phyloP scores from a whole-genome alignment of 768 basidiomycete genomes.

The Royoungia palumana region DNA sequence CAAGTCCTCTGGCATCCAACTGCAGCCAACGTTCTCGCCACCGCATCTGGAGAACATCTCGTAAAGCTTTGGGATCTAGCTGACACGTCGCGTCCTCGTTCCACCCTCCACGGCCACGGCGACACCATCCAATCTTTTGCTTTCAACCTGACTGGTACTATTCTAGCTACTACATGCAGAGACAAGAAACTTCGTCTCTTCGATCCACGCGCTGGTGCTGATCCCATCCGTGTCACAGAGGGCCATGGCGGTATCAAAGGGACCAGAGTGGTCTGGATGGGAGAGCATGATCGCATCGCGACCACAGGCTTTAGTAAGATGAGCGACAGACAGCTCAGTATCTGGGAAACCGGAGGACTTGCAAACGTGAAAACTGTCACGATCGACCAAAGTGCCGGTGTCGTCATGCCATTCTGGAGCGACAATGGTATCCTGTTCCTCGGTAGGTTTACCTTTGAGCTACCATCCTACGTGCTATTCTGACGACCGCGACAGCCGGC shows the following conservation, averaged over 20 bases:
- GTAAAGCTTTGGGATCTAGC: constrained; percentile 93
- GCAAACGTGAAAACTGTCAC: constrained; percentile 71
- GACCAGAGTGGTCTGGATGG: constrained; percentile 86
- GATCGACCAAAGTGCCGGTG: constrained; percentile 89
- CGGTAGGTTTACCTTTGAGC: constrained; percentile 47
- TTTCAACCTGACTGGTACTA: constrained; percentile 77
- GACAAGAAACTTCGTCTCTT: constrained; percentile 92
- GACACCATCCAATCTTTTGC: constrained; percentile 86
- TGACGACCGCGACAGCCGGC: constrained; percentile 53
- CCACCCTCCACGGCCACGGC: constrained; percentile 67
- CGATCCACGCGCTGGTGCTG: constrained; percentile 79
- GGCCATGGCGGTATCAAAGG: constrained; percentile 95
- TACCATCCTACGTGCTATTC: not conserved
- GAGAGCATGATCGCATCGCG: constrained; percentile 80
- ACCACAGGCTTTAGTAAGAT: constrained; percentile 97
- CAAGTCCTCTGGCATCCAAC: constrained; percentile 94
- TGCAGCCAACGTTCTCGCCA: constrained; percentile 81
- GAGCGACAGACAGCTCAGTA: constrained; percentile 85
- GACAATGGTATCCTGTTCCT: constrained; percentile 91
- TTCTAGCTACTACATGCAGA: constrained; percentile 85
- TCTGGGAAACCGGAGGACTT: constrained; percentile 87
- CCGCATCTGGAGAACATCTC: constrained; percentile 76
- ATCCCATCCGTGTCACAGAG: constrained; percentile 79
- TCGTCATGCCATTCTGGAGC: constrained; percentile 96
- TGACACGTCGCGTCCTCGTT: constrained; percentile 59